phyloP scores from a whole-genome alignment of 1,284 basidiomycete species.

The Polyporus tsugae region DNA sequence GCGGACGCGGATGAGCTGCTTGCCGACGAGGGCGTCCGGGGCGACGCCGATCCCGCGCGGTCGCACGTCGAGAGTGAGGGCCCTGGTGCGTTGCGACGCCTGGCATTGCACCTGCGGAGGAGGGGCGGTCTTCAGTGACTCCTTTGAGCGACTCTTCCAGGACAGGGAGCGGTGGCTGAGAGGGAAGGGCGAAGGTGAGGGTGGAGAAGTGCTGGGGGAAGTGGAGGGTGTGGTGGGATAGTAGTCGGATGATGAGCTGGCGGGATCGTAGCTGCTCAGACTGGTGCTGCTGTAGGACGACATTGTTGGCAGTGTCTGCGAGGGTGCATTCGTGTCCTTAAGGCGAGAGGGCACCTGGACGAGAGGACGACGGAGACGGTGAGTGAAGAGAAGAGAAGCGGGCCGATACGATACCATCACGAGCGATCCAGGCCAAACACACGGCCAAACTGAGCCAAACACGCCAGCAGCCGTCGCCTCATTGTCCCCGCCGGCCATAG shows the following conservation, averaged over 20 bases:
- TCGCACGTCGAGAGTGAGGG: constrained; percentile 19
- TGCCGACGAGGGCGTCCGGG: constrained; percentile 59
- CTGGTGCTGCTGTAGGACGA: constrained; percentile 35
- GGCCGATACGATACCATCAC: constrained; percentile 19
- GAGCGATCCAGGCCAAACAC: constrained; percentile 27
- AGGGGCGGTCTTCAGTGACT: background rate
- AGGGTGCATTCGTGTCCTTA: constrained; percentile 16
- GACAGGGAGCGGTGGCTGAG: background rate
- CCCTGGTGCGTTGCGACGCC: constrained; percentile 11
- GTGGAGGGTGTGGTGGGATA: constrained; percentile 28
- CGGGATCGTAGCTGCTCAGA: constrained; percentile 31
- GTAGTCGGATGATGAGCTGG: constrained; percentile 26
- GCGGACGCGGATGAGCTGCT: constrained; percentile 55
- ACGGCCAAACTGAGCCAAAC: constrained; percentile 30
- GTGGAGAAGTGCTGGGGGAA: constrained; percentile 20
- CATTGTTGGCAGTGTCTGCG: constrained; percentile 22
- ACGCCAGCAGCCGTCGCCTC: constrained; percentile 19
- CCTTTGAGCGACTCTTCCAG: background rate
- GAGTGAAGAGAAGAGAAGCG: constrained; percentile 22
- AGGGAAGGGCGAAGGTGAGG: constrained; percentile 15
- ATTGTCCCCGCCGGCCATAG: constrained; percentile 11
- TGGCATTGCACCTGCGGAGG: constrained; percentile 2
- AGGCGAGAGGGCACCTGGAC: constrained; percentile 10
- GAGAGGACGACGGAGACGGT: constrained; percentile 4
- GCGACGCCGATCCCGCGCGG: constrained; percentile 50